Evolutionary conservation across 2,329 filamentous ascomycete species (phyloP), one percentile per base, ranked within the genome.

Genomic region (Chalaropsis ovoidea): DNA sequence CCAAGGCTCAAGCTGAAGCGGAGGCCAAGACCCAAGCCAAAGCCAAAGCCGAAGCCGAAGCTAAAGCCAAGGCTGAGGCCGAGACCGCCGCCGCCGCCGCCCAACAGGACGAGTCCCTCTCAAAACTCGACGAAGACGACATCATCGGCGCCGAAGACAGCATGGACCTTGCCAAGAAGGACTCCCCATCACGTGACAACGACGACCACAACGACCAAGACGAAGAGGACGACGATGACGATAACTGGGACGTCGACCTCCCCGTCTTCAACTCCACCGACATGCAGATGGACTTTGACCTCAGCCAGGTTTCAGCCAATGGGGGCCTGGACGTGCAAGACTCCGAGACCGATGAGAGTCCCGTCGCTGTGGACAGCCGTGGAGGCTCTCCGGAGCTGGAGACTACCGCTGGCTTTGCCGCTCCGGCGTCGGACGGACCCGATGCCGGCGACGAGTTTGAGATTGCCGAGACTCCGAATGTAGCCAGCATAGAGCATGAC

Each of bases 211-310:
- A 62, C 60, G 5, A 39, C 3, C 35, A 39, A 6, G 35, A 39
- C 35, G n/a, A 49, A n/a, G 43, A 61, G 4, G 45, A 65, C n/a
- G 66, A 65, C 1, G 66, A 65, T 22, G 65, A 65, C 27, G 47
- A 64, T 13, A 60, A 65, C 43, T 65, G 66, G 66, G 63, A 67
- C 22, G 31, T 67, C 31, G 66, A 65, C 45, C 10, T 67, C 10
- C 66, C 63, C 11, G 52, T 67, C 19, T 67, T 67, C 42, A 63
- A 65, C 31, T 67, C 66, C 3, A 67, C 63, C 8, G 56, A 67
- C 19, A 31, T 65, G n/a, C 56, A 67, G 19, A 22, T 54, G 19
- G 42, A 45, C 31, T n/a, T 42, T 13, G 60, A 67, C 45, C 17
- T 63, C 6, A 65, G 63, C 35, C 66, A 67, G 24, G 52, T 62